A percentile compares a stretch with the other conserved stretches of the same genome.
These are phyloP conservation scores for Diaporthe vexans DNA, from an alignment of 2,329 filamentous ascomycete genomes.

Conservation along the genomic window DNA sequence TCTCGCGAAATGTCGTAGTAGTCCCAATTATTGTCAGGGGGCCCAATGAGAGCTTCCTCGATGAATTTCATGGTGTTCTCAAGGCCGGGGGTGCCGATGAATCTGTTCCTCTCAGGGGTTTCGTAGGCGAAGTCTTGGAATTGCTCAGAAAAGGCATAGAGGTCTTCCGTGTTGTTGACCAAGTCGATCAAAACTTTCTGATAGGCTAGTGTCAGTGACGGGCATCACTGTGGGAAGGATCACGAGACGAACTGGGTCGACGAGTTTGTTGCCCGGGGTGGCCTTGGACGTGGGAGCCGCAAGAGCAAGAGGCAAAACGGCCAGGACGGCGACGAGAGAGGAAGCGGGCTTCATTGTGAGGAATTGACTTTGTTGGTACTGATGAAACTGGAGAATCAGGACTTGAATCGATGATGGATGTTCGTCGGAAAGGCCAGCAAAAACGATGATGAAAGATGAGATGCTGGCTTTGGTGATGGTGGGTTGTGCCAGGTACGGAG, in stretches of 20 bases:
- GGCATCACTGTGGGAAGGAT: rapidly evolving
- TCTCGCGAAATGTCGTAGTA: not conserved
- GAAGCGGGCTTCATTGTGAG: not conserved
- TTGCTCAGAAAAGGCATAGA: not conserved
- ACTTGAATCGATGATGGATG: not conserved
- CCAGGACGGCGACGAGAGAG: not conserved
- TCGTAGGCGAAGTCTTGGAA: not conserved
- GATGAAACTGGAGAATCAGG: not conserved
- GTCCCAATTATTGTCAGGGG: not conserved
- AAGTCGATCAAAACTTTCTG: not conserved
- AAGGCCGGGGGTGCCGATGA: not conserved
- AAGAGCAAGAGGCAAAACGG: not conserved
- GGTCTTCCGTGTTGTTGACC: not conserved
- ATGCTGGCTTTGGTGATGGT: not conserved
- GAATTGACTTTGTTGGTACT: not conserved
- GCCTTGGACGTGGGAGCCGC: not conserved
- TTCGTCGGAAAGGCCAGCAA: not conserved
- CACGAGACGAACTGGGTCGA: not conserved
- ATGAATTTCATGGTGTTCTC: not conserved
- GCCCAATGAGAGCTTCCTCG: not conserved
- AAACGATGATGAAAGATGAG: not conserved
- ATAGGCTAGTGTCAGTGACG: not conserved
- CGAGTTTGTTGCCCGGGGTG: not conserved
- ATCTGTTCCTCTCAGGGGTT: not conserved
- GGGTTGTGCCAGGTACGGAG: not conserved